phyloP scores from a whole-genome alignment of 108 stramenopile species.

The Chaetoceros muelleri region DNA sequence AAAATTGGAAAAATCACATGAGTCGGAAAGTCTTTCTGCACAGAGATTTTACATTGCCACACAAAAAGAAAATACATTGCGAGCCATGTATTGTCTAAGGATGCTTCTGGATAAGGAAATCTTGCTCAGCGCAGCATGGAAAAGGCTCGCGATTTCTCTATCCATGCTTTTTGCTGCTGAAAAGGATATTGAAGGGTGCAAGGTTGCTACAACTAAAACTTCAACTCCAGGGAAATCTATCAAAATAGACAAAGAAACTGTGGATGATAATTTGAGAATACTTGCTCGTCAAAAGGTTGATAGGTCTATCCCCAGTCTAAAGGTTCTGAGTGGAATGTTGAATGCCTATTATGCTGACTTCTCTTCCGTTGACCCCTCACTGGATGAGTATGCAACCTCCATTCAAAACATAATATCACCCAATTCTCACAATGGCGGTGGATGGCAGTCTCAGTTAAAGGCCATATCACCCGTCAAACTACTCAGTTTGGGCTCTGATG shows the following conservation, averaged over 20 bases:
- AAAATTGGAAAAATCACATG: background rate
- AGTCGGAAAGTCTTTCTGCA: constrained; percentile 44
- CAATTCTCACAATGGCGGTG: constrained; percentile 2
- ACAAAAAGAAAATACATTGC: constrained; percentile 34
- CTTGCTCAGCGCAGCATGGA: constrained; percentile 51
- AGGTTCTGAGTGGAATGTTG: constrained; percentile 37
- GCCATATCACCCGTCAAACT: constrained; percentile 3
- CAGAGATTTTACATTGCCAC: constrained; percentile 44
- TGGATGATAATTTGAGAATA: constrained; percentile 51
- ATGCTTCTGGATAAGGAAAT: constrained; percentile 46
- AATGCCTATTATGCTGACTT: constrained; percentile 62
- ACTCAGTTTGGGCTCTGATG: too few species aligned
- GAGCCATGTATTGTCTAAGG: constrained; percentile 37
- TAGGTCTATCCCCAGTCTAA: constrained; percentile 39
- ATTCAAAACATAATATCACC: background rate
- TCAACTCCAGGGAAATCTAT: constrained; percentile 38
- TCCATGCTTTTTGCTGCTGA: constrained; percentile 69
- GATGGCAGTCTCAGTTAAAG: constrained; percentile 15
- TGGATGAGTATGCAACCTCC: constrained; percentile 28
- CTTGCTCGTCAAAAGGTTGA: constrained; percentile 59
- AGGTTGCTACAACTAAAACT: constrained; percentile 31
- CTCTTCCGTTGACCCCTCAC: constrained; percentile 52
- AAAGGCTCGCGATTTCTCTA: constrained; percentile 50
- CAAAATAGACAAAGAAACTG: constrained; percentile 43
- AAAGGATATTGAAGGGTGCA: constrained; percentile 61